Conservation (phyloP, 139 green algal species). For the Chlamydomonas sphaeroides region DNA sequence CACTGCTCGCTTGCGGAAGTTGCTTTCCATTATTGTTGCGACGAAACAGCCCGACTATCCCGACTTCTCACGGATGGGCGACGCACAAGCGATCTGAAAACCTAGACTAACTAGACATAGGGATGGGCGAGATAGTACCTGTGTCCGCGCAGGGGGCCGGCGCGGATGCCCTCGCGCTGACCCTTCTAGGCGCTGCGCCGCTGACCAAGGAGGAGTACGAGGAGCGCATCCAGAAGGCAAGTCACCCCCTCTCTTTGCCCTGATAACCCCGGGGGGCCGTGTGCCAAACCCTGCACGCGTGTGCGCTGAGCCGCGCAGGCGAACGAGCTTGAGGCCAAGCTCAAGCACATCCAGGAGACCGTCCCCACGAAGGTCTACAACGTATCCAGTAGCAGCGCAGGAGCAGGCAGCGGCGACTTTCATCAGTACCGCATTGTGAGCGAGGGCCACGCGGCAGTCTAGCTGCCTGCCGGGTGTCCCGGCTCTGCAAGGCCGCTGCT, state of each 20-base stretch:
- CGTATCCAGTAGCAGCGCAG: slow-evolving; percentile 81
- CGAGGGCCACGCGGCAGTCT: too few relatives aligned
- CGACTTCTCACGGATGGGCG: too few relatives aligned
- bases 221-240: slow-evolving; percentile 20
- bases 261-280: too few relatives aligned
- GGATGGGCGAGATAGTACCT: slow-evolving; percentile 23
- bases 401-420: slow-evolving; percentile 90
- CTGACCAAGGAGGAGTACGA: slow-evolving; percentile 15
- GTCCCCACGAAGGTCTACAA: slow-evolving; percentile 81
- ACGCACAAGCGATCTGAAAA: too few relatives aligned
- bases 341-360: slow-evolving; percentile 84
- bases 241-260: too few relatives aligned
- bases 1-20: too few relatives aligned
- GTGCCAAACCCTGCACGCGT: too few relatives aligned
- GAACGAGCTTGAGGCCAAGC: slow-evolving; percentile 84
- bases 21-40: too few relatives aligned
- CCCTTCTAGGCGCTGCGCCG: not conserved
- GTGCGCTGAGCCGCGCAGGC: slow-evolving; percentile 60
- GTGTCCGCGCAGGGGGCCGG: not conserved
- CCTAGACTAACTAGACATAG: too few relatives aligned
- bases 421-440: slow-evolving; percentile 85
- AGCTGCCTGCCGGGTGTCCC: too few relatives aligned
- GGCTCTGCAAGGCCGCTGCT: too few relatives aligned
- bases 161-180: slow-evolving; percentile 11
- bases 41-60: too few relatives aligned